phyloP scores from a whole-genome alignment of 495 filamentous ascomycete species.

The Hamigera avellanea region DNA sequence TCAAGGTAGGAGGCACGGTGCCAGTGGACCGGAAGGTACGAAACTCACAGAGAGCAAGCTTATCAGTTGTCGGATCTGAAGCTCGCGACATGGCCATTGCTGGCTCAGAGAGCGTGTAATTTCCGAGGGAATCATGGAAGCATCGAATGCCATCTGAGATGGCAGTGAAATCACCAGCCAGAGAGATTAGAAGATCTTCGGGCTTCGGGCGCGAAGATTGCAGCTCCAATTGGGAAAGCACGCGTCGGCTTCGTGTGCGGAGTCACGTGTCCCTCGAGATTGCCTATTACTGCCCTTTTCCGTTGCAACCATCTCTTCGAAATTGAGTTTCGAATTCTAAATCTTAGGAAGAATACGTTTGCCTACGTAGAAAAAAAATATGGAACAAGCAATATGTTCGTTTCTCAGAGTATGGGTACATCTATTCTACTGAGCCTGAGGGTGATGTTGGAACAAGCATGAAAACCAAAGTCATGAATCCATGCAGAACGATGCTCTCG shows the following conservation, averaged over 20 bases:
- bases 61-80: constrained; percentile 51
- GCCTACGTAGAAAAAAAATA: neutral
- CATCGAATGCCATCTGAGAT: no score
- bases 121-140: constrained; percentile 22
- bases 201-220: constrained; percentile 3
- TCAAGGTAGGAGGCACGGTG: no score
- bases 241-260: no score
- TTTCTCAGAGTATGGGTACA: constrained; percentile 17
- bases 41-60: constrained; percentile 46
- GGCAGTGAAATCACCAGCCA: no score
- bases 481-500: constrained; percentile 10
- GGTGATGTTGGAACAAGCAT: constrained; percentile 9
- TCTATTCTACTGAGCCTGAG: constrained; percentile 17
- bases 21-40: no score
- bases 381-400: neutral
- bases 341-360: neutral
- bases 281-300: no score
- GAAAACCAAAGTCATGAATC: constrained; percentile 7
- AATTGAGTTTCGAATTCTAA: no score
- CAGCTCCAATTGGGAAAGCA: neutral
- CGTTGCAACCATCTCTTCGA: no score
- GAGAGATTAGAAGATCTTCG: constrained; percentile 4
- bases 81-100: constrained; percentile 51
- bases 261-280: no score
- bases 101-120: constrained; percentile 31